A percentile compares a stretch with the other conserved stretches of the same genome.
These are phyloP conservation scores for Phycomyces nitens DNA, from an alignment of 192 early-diverging fungal genomes.

Conservation along the genomic window DNA sequence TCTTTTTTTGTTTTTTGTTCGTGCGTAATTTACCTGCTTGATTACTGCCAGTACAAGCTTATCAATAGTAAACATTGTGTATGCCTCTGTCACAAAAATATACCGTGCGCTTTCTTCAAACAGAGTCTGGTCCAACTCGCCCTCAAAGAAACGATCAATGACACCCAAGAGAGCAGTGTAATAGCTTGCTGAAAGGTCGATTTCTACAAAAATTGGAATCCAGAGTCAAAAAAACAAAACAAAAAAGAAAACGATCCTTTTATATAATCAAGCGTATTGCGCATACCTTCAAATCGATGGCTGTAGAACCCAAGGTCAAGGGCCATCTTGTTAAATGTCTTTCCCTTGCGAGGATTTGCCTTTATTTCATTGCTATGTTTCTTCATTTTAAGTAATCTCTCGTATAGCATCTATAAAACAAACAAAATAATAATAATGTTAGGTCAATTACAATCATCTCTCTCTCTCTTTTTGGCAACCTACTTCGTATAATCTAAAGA, in stretches of 20 bases:
- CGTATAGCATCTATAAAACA: constrained; percentile 68
- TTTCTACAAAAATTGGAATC: too few relatives aligned
- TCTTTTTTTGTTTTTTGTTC: background rate
- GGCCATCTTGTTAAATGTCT: constrained; percentile 53
- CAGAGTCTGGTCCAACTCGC: constrained; percentile 49
- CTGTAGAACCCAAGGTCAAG: constrained; percentile 49
- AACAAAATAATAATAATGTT: constrained; percentile 6
- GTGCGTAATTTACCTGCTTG: constrained; percentile 58
- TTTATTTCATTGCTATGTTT: constrained; percentile 59
- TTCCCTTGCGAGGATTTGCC: constrained; percentile 43
- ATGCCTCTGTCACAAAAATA: constrained; percentile 84
- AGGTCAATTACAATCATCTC: too few relatives aligned
- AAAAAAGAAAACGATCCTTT: too few relatives aligned
- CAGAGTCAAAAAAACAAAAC: too few relatives aligned
- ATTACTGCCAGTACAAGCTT: constrained; percentile 74
- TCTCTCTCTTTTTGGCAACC: too few relatives aligned
- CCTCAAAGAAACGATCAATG: constrained; percentile 58
- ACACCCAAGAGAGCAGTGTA: constrained; percentile 75
- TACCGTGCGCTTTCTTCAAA: constrained; percentile 86
- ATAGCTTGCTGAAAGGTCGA: constrained; percentile 57
- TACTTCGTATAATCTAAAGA: constrained; percentile 85
- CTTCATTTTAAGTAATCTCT: constrained; percentile 77
- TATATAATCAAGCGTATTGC: too few relatives aligned
- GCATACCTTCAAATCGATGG: constrained; percentile 42
- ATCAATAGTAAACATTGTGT: constrained; percentile 83